A percentile compares a stretch with the other conserved stretches of the same genome.
These are phyloP conservation scores for Blastomyces emzantsi DNA, from an alignment of 2,329 filamentous ascomycete genomes.

Conservation along the genomic window DNA sequence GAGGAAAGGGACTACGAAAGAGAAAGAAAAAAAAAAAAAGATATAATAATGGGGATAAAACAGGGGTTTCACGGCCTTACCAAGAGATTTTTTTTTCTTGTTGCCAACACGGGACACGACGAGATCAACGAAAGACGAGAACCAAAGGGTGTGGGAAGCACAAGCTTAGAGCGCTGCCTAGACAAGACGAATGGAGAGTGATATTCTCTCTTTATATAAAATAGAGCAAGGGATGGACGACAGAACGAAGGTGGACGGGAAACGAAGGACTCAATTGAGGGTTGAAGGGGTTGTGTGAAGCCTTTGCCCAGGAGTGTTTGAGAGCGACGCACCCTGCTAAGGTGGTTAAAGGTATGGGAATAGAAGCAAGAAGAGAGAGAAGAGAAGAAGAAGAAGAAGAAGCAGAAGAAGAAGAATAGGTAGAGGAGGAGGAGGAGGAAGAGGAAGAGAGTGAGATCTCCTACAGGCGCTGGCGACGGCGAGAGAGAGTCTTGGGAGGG, in stretches of 20 bases:
- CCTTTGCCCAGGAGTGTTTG: neutral
- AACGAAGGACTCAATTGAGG: neutral
- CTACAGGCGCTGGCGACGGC: neutral
- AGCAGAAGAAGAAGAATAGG: constrained; percentile 2
- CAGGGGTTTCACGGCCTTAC: constrained; percentile 6
- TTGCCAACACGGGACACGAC: neutral
- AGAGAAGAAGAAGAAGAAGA: constrained; percentile 11
- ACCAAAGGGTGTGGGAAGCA: neutral
- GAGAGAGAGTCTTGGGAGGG: neutral
- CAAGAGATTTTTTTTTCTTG: neutral
- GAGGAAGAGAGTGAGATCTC: constrained; percentile 3
- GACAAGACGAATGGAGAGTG: neutral
- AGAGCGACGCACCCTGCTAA: too few species aligned
- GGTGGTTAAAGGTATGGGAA: constrained; percentile 9
- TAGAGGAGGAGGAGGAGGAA: constrained; percentile 20
- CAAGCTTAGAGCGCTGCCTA: neutral
- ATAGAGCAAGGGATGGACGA: neutral
- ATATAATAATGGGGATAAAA: constrained; percentile 11
- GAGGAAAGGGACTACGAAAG: neutral
- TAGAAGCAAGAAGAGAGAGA: constrained; percentile 27
- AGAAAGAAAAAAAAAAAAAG: neutral
- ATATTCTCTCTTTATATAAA: neutral
- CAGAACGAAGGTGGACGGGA: constrained; percentile 2
- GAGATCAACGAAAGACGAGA: neutral
- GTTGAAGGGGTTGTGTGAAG: neutral